Evolutionary conservation across 495 filamentous ascomycete species (phyloP).

Genomic region (Pseudomonodictys pantanalensis): DNA sequence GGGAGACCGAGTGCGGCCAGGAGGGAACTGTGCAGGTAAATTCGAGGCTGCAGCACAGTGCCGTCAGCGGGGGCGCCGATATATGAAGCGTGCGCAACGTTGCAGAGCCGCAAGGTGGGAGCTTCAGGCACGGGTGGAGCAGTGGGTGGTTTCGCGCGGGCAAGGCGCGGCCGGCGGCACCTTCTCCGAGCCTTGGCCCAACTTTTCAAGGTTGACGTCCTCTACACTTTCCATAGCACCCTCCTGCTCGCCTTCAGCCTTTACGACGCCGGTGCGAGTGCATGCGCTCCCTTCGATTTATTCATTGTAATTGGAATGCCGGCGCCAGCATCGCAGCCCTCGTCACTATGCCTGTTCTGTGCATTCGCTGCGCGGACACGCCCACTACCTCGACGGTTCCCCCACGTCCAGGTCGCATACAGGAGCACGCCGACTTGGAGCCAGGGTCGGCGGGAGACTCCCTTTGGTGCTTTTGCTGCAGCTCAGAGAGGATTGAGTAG

Average conservation of each 20-base stretch:
- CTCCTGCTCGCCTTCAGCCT: background rate
- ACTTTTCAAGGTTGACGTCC: background rate
- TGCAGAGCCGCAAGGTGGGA: background rate
- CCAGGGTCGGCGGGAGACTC: background rate
- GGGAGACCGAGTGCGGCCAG: background rate
- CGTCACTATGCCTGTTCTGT: conserved; percentile 27
- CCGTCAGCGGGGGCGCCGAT: background rate
- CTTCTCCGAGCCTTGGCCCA: background rate
- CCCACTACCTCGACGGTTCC: background rate
- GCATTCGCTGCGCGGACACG: background rate
- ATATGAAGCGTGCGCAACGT: background rate
- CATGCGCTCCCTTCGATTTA: too few species aligned
- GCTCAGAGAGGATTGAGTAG: background rate
- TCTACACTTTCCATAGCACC: background rate
- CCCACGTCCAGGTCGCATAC: conserved; percentile 15
- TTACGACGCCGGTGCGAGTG: background rate
- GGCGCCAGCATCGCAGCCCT: conserved; percentile 5
- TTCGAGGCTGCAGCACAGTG: background rate
- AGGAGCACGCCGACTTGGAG: background rate
- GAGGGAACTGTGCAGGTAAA: background rate
- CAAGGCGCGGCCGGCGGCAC: background rate
- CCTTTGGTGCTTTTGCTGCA: background rate
- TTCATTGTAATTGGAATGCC: too few species aligned
- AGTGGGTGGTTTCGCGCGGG: background rate
- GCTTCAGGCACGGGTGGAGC: background rate